phyloP scores from a whole-genome alignment of 177 flowering plant genomes.

The Vitis hybrid region DNA sequence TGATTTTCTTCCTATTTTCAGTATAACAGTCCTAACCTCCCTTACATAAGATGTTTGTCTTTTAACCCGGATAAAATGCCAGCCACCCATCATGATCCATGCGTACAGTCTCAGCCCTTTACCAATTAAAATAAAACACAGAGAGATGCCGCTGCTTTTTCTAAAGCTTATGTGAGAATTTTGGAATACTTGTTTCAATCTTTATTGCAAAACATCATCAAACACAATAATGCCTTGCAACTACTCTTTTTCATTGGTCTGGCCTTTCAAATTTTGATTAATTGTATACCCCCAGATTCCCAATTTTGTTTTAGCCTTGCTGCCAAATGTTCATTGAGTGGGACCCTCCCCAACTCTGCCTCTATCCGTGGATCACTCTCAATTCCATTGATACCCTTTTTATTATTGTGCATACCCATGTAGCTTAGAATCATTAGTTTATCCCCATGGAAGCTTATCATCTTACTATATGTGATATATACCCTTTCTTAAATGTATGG shows the following conservation, averaged over 20 bases:
- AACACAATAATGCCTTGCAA: background rate
- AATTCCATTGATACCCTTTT: background rate
- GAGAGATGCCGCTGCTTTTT: no score
- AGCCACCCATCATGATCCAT: no score
- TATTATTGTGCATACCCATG: background rate
- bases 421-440: no score
- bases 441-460: no score
- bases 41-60: no score
- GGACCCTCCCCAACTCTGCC: background rate
- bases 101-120: no score
- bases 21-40: no score
- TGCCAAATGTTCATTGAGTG: background rate
- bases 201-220: background rate
- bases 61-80: no score
- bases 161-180: background rate
- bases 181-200: background rate
- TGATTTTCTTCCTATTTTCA: background rate
- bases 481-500: no score
- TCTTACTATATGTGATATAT: no score
- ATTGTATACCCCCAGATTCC: background rate
- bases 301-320: background rate
- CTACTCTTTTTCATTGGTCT: background rate
- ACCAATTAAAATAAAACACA: no score
- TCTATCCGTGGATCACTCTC: background rate
- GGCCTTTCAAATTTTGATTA: background rate